Conservation (phyloP, 139 green algal species). For the Coccomyxa sp. region DNA sequence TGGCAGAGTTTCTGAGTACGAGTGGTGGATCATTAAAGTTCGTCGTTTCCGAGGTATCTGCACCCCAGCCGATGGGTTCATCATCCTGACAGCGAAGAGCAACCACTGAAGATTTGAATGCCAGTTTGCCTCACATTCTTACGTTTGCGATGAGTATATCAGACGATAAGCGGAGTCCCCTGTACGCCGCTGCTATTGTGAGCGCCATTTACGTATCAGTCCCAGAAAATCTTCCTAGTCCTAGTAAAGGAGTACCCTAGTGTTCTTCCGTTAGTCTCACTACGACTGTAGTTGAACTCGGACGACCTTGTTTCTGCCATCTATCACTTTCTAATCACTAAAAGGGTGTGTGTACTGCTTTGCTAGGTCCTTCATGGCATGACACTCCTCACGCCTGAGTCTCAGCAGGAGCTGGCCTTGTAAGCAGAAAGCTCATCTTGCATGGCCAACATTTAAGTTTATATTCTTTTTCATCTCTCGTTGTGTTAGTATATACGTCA, state of each 20-base stretch:
- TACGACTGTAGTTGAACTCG: too few relatives aligned
- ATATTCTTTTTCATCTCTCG: not conserved
- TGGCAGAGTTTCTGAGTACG: not conserved
- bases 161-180: not conserved
- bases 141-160: not conserved
- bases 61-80: not conserved
- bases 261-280: too few relatives aligned
- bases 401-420: constrained; percentile 18
- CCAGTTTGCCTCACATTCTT: not conserved
- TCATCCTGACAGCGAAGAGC: too few relatives aligned
- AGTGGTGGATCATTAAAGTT: not conserved
- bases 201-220: too few relatives aligned
- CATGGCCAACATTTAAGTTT: not conserved
- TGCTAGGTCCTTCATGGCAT: constrained; percentile 14
- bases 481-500: not conserved
- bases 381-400: constrained; percentile 5
- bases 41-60: not conserved
- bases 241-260: too few relatives aligned
- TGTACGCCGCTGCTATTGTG: too few relatives aligned
- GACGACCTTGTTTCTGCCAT: not conserved
- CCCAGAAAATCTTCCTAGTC: too few relatives aligned
- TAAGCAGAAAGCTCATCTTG: not conserved
- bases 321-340: not conserved
- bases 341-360: too few relatives aligned
- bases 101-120: not conserved